Conservation (phyloP, 2,329 filamentous ascomycete species). For the Nothopassalora personata region DNA sequence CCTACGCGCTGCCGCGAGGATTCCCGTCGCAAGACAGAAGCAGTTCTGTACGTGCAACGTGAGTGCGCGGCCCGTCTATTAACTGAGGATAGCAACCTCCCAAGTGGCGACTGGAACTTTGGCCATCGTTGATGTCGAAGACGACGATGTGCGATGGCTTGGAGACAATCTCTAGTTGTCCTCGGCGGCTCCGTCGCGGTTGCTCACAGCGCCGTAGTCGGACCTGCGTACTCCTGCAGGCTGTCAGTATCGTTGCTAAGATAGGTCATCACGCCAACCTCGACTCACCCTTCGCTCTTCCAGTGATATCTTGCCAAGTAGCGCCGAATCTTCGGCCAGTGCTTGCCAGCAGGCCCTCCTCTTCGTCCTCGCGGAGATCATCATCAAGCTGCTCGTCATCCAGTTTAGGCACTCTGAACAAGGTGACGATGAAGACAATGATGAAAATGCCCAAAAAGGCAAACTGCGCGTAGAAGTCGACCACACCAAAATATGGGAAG, state of each 20-base stretch:
- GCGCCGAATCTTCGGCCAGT: conserved; percentile 77
- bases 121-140: background rate
- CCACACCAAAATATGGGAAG: conserved; percentile 87
- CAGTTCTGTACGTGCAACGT: too few relatives aligned
- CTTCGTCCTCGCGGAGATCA: conserved; percentile 85
- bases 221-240: conserved; percentile 16
- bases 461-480: conserved; percentile 97
- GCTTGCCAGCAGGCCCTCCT: conserved; percentile 82
- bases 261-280: conserved; percentile 2
- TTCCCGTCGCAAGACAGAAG: too few relatives aligned
- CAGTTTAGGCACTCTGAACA: conserved; percentile 75
- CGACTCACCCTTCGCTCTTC: conserved; percentile 39
- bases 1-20: too few relatives aligned
- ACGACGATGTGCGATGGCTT: background rate
- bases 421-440: conserved; percentile 68
- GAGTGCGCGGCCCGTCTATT: background rate
- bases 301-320: conserved; percentile 83
- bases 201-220: conserved; percentile 24
- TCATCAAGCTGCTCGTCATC: conserved; percentile 75
- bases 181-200: background rate
- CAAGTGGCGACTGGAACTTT: background rate
- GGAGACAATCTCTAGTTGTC: background rate
- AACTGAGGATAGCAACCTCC: background rate
- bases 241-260: background rate
- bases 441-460: conserved; percentile 78